phyloP scores from a whole-genome alignment of 495 filamentous ascomycete species.

The Staphylotrichum longicolle region DNA sequence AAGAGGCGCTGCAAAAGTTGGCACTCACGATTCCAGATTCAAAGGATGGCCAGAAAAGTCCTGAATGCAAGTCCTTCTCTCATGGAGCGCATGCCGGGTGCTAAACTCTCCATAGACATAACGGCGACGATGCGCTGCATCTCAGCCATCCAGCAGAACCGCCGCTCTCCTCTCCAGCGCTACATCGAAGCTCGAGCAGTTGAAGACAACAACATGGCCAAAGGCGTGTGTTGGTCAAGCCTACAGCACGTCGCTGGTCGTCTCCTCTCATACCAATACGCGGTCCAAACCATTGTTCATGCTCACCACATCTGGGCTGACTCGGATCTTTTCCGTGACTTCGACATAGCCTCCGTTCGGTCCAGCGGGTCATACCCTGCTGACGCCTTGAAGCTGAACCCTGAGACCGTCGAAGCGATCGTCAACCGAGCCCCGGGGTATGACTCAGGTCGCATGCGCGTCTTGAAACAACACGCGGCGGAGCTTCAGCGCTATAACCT shows the following conservation, averaged over 20 bases:
- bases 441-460: neutral
- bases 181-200: slow-evolving; percentile 16
- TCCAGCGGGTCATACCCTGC: slow-evolving; percentile 2
- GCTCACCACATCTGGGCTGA: slow-evolving; percentile 19
- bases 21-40: neutral
- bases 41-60: neutral
- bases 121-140: slow-evolving; percentile 7
- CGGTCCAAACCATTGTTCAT: slow-evolving; percentile 4
- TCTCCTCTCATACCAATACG: slow-evolving; percentile 17
- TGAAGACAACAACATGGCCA: slow-evolving; percentile 14
- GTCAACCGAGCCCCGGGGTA: slow-evolving; percentile 12
- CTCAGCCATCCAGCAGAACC: slow-evolving; percentile 6
- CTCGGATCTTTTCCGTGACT: slow-evolving; percentile 17
- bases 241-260: slow-evolving; percentile 14
- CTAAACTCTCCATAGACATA: slow-evolving; percentile 7
- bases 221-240: slow-evolving; percentile 18
- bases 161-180: slow-evolving; percentile 4
- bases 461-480: slow-evolving; percentile 1
- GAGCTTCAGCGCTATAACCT: slow-evolving; percentile 14
- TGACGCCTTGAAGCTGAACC: neutral
- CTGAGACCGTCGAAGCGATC: slow-evolving; percentile 9
- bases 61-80: neutral
- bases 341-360: slow-evolving; percentile 5
- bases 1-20: slow-evolving; percentile 5
- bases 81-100: too few species aligned